These are phyloP conservation scores for Hypoxylon sp. DNA, from an alignment of 2,329 filamentous ascomycete genomes.

Conservation along the genomic window DNA sequence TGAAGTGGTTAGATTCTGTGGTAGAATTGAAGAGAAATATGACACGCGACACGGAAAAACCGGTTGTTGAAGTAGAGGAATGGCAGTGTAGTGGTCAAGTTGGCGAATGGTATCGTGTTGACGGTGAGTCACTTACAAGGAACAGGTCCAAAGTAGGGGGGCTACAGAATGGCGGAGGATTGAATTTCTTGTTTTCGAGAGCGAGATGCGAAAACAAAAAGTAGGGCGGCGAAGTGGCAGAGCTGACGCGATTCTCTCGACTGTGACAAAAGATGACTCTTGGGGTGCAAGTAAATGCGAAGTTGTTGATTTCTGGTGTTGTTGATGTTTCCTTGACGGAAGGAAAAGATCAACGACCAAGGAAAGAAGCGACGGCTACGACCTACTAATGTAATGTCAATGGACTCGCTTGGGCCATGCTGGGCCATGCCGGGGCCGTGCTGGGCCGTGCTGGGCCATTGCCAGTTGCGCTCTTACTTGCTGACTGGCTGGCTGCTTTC, in stretches of 20 bases:
- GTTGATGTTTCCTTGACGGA: conserved; percentile 60
- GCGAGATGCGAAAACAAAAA: conserved; percentile 44
- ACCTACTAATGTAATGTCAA: conserved; percentile 37
- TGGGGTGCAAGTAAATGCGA: conserved; percentile 53
- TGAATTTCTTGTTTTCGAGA: conserved; percentile 43
- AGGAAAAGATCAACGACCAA: conserved; percentile 48
- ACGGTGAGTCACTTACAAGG: conserved; percentile 48
- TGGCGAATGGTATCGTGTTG: conserved; percentile 12
- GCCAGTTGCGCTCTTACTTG: conserved; percentile 28
- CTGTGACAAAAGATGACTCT: conserved; percentile 67
- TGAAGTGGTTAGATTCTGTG: conserved; percentile 42
- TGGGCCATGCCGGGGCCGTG: too few relatives aligned
- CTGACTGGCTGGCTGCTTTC: neutral
- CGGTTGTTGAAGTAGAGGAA: conserved; percentile 24
- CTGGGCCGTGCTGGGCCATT: conserved; percentile 15
- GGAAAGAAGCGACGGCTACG: conserved; percentile 49
- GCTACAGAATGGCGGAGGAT: conserved; percentile 38
- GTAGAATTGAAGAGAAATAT: conserved; percentile 1
- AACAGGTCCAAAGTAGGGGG: conserved; percentile 47
- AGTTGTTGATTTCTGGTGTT: conserved; percentile 50
- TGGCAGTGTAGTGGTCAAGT: conserved; percentile 12
- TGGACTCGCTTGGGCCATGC: conserved; percentile 15
- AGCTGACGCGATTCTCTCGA: conserved; percentile 66
- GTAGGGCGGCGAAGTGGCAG: conserved; percentile 51
- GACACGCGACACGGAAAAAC: neutral